A percentile compares a stretch with the other conserved stretches of the same genome.
Evolutionary conservation across 2,329 filamentous ascomycete genomes (phyloP).

Genomic region (Cordyceps militaris): DNA sequence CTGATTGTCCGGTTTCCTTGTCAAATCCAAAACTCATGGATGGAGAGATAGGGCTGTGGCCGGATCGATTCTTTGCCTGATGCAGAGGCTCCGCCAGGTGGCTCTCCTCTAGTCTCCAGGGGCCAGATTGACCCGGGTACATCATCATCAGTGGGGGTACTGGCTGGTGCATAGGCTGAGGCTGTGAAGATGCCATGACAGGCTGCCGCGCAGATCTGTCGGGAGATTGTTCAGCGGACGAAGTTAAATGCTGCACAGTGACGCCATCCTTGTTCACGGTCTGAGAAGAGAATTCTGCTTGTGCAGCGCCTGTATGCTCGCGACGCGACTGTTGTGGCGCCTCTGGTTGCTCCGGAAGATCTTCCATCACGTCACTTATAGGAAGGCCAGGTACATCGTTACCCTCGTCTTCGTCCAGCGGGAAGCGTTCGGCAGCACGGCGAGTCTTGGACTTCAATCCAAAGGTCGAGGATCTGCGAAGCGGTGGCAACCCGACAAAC

Average conservation of each 20-base stretch:
- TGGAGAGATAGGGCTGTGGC: slow-evolving; percentile 23
- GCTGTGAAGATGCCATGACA: background rate
- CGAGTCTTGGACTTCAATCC: slow-evolving; percentile 31
- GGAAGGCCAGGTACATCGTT: background rate
- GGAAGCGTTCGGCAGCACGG: slow-evolving; percentile 28
- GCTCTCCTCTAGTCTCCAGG: slow-evolving; percentile 50
- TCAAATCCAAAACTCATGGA: slow-evolving; percentile 35
- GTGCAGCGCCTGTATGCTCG: background rate
- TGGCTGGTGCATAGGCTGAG: background rate
- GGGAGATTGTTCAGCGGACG: background rate
- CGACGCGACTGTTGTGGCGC: background rate
- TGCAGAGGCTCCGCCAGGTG: slow-evolving; percentile 44
- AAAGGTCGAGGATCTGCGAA: slow-evolving; percentile 52
- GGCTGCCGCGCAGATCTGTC: background rate
- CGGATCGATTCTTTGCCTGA: slow-evolving; percentile 27
- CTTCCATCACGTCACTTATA: background rate
- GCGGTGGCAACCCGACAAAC: slow-evolving; percentile 52
- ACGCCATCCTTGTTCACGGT: background rate
- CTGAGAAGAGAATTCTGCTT: background rate
- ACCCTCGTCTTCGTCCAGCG: slow-evolving; percentile 26
- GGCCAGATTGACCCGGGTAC: slow-evolving; percentile 26
- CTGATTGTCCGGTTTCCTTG: slow-evolving; percentile 41
- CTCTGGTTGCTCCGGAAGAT: background rate
- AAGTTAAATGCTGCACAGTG: background rate
- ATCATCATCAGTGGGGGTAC: slow-evolving; percentile 16